phyloP scores from a whole-genome alignment of 163 green algal species.

The Picocystis sp. region DNA sequence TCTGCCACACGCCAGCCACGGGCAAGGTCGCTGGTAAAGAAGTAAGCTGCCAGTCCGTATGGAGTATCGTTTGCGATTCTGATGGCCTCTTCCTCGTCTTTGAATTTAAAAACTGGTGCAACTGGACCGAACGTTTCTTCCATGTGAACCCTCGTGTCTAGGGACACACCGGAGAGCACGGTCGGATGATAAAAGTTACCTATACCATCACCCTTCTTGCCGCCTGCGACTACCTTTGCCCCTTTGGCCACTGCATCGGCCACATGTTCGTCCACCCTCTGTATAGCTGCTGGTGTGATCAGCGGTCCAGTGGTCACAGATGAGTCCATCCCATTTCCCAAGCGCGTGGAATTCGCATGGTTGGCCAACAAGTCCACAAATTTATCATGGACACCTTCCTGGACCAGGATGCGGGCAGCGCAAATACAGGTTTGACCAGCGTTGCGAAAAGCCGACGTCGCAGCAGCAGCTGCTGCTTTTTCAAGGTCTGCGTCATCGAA shows the following conservation, averaged over 20 bases:
- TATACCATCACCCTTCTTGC: slow-evolving; percentile 19
- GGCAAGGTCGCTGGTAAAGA: slow-evolving; percentile 78
- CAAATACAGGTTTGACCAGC: slow-evolving; percentile 93
- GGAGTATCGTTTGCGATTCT: slow-evolving; percentile 75
- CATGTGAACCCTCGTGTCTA: slow-evolving; percentile 46
- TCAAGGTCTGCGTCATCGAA: slow-evolving; percentile 92
- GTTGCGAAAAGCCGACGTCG: slow-evolving; percentile 73
- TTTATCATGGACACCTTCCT: slow-evolving; percentile 47
- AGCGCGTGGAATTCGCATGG: slow-evolving; percentile 37
- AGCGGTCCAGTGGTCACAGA: slow-evolving; percentile 63
- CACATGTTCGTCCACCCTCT: slow-evolving; percentile 53
- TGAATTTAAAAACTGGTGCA: slow-evolving; percentile 64
- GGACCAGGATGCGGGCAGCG: slow-evolving; percentile 82
- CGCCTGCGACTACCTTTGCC: slow-evolving; percentile 45
- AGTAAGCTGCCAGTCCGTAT: slow-evolving; percentile 45
- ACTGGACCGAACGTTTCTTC: slow-evolving; percentile 93
- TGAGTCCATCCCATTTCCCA: slow-evolving; percentile 57
- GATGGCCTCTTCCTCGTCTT: slow-evolving; percentile 62
- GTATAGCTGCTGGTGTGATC: slow-evolving; percentile 52
- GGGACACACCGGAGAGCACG: slow-evolving; percentile 46
- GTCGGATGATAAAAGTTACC: slow-evolving; percentile 82
- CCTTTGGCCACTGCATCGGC: slow-evolving; percentile 67
- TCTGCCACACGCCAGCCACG: slow-evolving; percentile 51
- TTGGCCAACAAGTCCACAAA: slow-evolving; percentile 41
- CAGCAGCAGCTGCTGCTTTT: slow-evolving; percentile 37